Evolutionary conservation across 805 yeast species (phyloP), one percentile per base, ranked within the genome.

Genomic region (Barnettozyma populi): DNA sequence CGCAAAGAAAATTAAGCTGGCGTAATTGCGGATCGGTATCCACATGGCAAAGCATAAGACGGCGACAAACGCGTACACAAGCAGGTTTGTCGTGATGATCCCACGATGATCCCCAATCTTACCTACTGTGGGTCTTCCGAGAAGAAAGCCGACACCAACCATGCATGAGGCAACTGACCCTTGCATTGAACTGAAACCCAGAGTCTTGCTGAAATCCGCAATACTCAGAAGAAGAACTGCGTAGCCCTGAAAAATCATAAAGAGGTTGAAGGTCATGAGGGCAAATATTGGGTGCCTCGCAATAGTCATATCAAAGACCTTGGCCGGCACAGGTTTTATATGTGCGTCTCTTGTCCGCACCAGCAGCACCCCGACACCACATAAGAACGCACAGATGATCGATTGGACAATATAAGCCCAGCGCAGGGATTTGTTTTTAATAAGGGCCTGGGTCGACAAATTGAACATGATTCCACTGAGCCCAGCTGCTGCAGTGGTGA

Each of bases 161-260:
- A 80, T 75, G 16, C 85, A 80, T 1, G 82, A 64, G 4, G 78
- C 82, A 20, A 75, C 65, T 1, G 86, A 74, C 2, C 84, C 84
- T 50, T 82, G 78, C 19, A 67, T 56, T 2, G 75, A 66, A 4
- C 73, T 51, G 54, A 80, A 82, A 0, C 89, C 89, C 48, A 82
- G 55, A 2, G 84, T 75, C 4, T 74, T 69, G 10, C 86, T 78
- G 55, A 76, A 80, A 52, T 80, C 80, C 8, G 82, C 79, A 53
- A 82, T 63, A 32, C 78, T 74, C 60, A 81, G 81, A 59, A 81
- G 67, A 37, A 80, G 66, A 20, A 78, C 73, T 36, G 80, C 84
- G 55, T 82, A 82, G 0, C 86, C 87, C 52, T 81, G 71, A 62
- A 78, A 65, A 10, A 84, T 74, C 42, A 74, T 67, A 44, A 73